Conservation (phyloP, 139 green algal species). For the Eudorina sp. region DNA sequence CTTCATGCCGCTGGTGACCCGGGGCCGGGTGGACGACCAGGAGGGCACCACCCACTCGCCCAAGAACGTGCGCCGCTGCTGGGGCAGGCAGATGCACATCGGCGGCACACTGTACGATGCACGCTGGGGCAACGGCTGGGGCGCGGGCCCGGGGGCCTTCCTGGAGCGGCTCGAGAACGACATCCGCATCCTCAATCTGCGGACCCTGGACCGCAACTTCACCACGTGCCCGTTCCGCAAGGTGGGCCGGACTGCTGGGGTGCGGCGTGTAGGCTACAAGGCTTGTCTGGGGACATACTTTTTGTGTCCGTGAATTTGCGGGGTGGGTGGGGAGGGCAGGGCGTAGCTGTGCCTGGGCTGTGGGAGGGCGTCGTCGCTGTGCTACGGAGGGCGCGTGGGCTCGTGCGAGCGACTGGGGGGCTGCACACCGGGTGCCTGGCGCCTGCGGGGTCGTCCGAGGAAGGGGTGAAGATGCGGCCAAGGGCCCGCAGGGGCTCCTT, state of each 20-base stretch:
- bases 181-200: conserved; percentile 20
- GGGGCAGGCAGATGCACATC: not conserved
- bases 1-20: conserved; percentile 6
- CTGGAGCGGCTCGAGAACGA: conserved; percentile 17
- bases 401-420: too few species aligned
- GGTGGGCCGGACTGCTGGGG: not conserved
- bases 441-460: too few species aligned
- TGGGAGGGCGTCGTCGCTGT: too few species aligned
- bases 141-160: not conserved
- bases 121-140: not conserved
- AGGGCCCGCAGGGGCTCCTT: too few species aligned
- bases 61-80: conserved; percentile 5
- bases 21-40: not conserved
- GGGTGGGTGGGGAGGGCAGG: too few species aligned
- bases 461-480: too few species aligned
- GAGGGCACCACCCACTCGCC: conserved; percentile 38
- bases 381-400: too few species aligned
- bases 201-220: not conserved
- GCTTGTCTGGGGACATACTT: too few species aligned
- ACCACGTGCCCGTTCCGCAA: conserved; percentile 8
- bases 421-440: too few species aligned
- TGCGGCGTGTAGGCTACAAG: too few species aligned
- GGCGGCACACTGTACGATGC: not conserved
- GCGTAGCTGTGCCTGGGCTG: too few species aligned
- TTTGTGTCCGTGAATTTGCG: too few species aligned